phyloP scores from a whole-genome alignment of 352 stramenopile species.

The Sclerospora graminicola region DNA sequence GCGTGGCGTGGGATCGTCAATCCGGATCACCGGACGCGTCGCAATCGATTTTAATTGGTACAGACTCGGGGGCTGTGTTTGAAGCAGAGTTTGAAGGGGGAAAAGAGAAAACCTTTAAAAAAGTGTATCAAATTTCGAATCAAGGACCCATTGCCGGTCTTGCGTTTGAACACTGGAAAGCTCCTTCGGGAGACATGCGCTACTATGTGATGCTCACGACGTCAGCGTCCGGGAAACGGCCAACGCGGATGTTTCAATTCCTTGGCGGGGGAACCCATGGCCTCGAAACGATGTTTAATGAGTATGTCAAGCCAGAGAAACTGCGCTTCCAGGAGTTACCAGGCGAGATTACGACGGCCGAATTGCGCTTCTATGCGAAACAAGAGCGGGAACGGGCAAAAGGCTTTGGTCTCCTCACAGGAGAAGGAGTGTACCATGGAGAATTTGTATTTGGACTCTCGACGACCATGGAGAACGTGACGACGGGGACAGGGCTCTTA shows the following conservation, averaged over 20 bases:
- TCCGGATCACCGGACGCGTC: conserved; percentile 44
- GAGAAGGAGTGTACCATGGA: conserved; percentile 86
- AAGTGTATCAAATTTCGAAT: conserved; percentile 86
- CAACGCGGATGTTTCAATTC: conserved; percentile 89
- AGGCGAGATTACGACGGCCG: conserved; percentile 69
- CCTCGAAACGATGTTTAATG: conserved; percentile 79
- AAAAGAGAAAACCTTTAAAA: conserved; percentile 81
- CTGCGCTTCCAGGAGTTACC: conserved; percentile 87
- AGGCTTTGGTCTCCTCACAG: conserved; percentile 87
- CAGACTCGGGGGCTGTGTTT: conserved; percentile 64
- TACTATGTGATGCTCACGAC: conserved; percentile 82
- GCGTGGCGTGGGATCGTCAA: conserved; percentile 78
- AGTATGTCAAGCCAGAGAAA: conserved; percentile 71
- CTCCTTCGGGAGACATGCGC: conserved; percentile 36
- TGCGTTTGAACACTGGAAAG: conserved; percentile 73
- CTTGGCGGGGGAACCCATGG: conserved; percentile 47
- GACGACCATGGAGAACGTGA: conserved; percentile 74
- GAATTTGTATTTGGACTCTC: conserved; percentile 65
- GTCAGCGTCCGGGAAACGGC: conserved; percentile 73
- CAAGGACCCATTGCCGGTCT: conserved; percentile 73
- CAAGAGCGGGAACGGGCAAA: conserved; percentile 72
- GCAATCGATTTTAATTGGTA: conserved; percentile 70
- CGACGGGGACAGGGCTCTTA: conserved; percentile 61
- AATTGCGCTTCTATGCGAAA: conserved; percentile 72
- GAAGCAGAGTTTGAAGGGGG: conserved; percentile 78